These are phyloP conservation scores for Fonsecaea nubica DNA, from an alignment of 2,329 filamentous ascomycete species.

Conservation along the genomic window DNA sequence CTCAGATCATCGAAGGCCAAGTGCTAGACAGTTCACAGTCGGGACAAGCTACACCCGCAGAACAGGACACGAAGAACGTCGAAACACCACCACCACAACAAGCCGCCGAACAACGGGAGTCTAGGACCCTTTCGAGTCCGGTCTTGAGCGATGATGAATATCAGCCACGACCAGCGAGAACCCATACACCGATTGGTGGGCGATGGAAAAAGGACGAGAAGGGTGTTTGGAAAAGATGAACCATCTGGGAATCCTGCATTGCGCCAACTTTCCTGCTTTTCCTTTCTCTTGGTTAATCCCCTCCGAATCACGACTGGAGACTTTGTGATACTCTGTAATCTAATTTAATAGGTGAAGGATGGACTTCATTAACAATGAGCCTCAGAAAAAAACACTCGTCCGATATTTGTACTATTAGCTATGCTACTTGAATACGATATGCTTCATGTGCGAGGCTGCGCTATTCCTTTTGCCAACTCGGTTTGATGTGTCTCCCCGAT, in stretches of 20 bases:
- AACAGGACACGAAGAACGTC: background rate
- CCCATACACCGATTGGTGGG: conserved; percentile 29
- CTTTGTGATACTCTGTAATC: too few relatives aligned
- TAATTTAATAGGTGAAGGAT: too few relatives aligned
- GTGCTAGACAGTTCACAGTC: conserved; percentile 11
- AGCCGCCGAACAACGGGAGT: conserved; percentile 18
- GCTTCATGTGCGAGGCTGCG: too few relatives aligned
- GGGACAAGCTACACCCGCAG: conserved; percentile 21
- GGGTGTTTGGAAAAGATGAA: conserved; percentile 35
- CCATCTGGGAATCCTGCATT: background rate
- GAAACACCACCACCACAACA: conserved; percentile 9
- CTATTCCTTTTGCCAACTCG: too few relatives aligned
- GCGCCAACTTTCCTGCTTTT: background rate
- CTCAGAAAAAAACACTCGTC: too few relatives aligned
- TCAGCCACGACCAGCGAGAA: conserved; percentile 19
- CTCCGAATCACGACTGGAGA: background rate
- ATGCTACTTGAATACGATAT: too few relatives aligned
- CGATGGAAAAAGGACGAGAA: conserved; percentile 32
- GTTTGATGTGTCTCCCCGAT: too few relatives aligned
- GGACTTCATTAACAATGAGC: too few relatives aligned
- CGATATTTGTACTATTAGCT: too few relatives aligned
- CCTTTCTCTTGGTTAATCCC: background rate
- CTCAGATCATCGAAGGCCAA: conserved; percentile 32
- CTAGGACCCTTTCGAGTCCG: conserved; percentile 11
- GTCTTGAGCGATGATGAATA: conserved; percentile 8